phyloP scores from a whole-genome alignment of 305 asterid genomes.

The Lippia alba region DNA sequence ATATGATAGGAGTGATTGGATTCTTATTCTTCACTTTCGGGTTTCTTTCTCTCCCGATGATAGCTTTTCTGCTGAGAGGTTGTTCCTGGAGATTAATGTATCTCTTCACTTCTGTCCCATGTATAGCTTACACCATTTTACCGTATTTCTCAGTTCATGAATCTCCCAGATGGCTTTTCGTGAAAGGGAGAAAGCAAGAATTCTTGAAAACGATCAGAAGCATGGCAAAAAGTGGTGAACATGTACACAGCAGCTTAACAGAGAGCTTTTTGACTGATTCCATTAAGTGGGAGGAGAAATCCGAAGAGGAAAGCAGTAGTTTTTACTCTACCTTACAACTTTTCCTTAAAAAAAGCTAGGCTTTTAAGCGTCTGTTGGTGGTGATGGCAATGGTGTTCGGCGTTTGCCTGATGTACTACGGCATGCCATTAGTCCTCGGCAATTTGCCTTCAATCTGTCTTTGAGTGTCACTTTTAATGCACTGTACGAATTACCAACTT shows the following conservation, averaged over 20 bases:
- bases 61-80: conserved; percentile 37
- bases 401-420: conserved; percentile 44
- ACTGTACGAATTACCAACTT: conserved; percentile 32
- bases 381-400: conserved; percentile 42
- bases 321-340: conserved; percentile 32
- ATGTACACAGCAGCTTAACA: conserved; percentile 21
- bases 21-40: conserved; percentile 47
- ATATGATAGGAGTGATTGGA: conserved; percentile 48
- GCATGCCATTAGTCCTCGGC: conserved; percentile 52
- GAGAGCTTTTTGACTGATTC: conserved; percentile 7
- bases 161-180: conserved; percentile 59
- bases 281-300: conserved; percentile 15
- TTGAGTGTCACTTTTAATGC: conserved; percentile 46
- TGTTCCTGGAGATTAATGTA: conserved; percentile 60
- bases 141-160: conserved; percentile 43
- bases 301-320: conserved; percentile 1
- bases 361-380: conserved; percentile 32
- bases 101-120: too few species aligned
- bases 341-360: conserved; percentile 34
- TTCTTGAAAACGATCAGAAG: conserved; percentile 37
- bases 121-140: conserved; percentile 39
- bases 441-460: conserved; percentile 42
- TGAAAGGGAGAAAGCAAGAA: conserved; percentile 36
- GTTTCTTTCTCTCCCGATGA: conserved; percentile 49
- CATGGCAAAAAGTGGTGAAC: conserved; percentile 2